These are phyloP conservation scores for Cladophialophora yegresii DNA, from an alignment of 2,329 filamentous ascomycete genomes.

Conservation along the genomic window DNA sequence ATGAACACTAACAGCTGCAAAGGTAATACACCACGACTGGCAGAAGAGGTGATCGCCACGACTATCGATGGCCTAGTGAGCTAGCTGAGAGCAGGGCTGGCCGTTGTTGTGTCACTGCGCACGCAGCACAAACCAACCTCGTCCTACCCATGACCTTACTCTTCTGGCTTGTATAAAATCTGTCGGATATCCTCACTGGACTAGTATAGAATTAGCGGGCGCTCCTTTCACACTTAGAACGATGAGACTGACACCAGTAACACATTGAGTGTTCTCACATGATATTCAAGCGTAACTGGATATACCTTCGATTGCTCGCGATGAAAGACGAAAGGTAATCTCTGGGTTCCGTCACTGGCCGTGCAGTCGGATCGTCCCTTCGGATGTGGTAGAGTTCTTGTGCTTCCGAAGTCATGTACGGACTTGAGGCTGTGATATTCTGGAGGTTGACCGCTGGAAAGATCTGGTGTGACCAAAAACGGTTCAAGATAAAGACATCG, in stretches of 20 bases:
- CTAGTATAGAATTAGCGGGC: not conserved
- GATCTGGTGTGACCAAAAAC: not conserved
- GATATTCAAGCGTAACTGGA: not conserved
- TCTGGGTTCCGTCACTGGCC: not conserved
- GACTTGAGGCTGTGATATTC: not conserved
- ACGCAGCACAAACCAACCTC: not conserved
- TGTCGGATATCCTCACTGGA: not conserved
- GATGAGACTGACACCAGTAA: not conserved
- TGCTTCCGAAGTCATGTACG: not conserved
- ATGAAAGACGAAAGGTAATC: not conserved
- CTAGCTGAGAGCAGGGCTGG: not conserved
- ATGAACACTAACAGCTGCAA: not conserved
- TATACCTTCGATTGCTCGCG: not conserved
- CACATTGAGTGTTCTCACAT: not conserved
- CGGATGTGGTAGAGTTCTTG: not conserved
- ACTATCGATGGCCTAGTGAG: not conserved
- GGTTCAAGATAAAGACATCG: not conserved
- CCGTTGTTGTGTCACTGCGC: not conserved
- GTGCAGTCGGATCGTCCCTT: not conserved
- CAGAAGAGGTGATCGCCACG: not conserved
- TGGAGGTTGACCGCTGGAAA: not conserved
- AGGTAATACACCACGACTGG: not conserved
- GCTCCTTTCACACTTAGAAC: not conserved
- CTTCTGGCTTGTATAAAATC: not conserved
- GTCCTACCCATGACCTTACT: not conserved